These are phyloP conservation scores for Diplotaxis tenuifolia DNA, from an alignment of 345 rosid genomes.

Conservation along the genomic window DNA sequence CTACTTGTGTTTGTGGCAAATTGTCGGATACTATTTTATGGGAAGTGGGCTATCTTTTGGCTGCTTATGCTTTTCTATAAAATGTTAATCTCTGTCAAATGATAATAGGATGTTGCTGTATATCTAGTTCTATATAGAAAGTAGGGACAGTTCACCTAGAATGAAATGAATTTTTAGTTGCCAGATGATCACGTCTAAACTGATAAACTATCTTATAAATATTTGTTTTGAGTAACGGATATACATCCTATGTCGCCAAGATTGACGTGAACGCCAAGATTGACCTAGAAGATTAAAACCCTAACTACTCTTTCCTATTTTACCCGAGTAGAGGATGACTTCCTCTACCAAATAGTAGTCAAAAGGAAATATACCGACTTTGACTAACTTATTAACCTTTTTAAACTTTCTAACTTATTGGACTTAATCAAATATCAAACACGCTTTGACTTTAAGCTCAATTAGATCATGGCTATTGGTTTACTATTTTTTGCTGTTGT, in stretches of 20 bases:
- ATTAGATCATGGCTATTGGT: background rate
- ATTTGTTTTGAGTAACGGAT: background rate
- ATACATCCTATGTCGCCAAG: background rate
- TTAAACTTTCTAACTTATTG: background rate
- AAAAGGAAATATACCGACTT: background rate
- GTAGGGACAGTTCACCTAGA: background rate
- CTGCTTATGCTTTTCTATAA: background rate
- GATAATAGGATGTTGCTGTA: background rate
- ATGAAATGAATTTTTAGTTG: background rate
- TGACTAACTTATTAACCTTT: background rate
- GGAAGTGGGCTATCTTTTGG: slow-evolving; percentile 15
- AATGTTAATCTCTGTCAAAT: background rate
- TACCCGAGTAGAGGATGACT: background rate
- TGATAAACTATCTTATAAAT: background rate
- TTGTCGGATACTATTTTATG: background rate
- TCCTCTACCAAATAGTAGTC: slow-evolving; percentile 1
- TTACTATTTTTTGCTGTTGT: background rate
- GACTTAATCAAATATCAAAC: background rate
- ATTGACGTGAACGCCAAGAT: slow-evolving; percentile 29
- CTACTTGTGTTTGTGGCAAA: slow-evolving; percentile 24
- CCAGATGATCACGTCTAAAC: background rate
- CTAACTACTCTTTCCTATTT: background rate
- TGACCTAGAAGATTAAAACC: slow-evolving; percentile 24
- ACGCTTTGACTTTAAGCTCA: background rate
- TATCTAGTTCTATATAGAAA: background rate